phyloP scores from a whole-genome alignment of 2,329 filamentous ascomycete species.

The Xylaria sp. region DNA sequence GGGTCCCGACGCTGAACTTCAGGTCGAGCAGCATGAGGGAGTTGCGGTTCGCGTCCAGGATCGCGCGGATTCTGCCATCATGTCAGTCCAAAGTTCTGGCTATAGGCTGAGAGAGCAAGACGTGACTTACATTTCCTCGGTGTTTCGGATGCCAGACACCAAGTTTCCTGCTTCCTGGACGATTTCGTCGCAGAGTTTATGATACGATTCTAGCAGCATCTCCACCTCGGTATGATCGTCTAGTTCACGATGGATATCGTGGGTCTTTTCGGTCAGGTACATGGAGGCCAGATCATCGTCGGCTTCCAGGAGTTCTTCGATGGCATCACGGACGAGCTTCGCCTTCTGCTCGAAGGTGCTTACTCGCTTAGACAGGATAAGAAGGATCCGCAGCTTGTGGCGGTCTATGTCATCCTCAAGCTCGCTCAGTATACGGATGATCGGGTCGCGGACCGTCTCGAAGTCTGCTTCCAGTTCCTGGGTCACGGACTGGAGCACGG shows the following conservation, averaged over 20 bases:
- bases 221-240: conserved; percentile 96
- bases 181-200: conserved; percentile 97
- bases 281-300: conserved; percentile 94
- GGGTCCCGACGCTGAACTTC: conserved; percentile 92
- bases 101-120: neutral
- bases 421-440: conserved; percentile 84
- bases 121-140: conserved; percentile 85
- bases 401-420: conserved; percentile 96
- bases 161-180: conserved; percentile 93
- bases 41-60: conserved; percentile 97
- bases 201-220: conserved; percentile 94
- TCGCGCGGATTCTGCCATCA: conserved; percentile 81
- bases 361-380: conserved; percentile 93
- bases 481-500: conserved; percentile 91
- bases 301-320: conserved; percentile 92
- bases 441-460: conserved; percentile 88
- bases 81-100: conserved; percentile 14
- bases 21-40: conserved; percentile 96
- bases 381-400: conserved; percentile 85
- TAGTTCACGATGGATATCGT: conserved; percentile 71
- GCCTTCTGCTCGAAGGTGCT: conserved; percentile 98
- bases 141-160: conserved; percentile 94
- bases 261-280: conserved; percentile 90
- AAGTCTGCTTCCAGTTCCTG: conserved; percentile 92
- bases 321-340: conserved; percentile 87